Percentiles rank a stretch among this genome's conserved stretches.
Conservation (phyloP, 805 yeast genomes). For the Starmerella sp. region DNA sequence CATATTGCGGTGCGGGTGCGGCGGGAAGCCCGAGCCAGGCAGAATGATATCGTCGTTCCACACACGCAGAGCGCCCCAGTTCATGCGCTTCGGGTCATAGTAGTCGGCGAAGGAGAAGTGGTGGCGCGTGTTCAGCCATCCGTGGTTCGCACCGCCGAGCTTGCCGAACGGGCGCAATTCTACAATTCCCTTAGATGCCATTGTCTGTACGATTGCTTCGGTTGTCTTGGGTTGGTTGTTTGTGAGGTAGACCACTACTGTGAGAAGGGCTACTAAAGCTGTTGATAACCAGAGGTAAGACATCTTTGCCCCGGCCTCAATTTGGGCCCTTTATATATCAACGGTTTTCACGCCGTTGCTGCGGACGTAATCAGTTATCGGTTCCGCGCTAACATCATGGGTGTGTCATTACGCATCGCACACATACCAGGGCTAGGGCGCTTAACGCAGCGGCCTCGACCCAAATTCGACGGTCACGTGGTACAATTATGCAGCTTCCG, state of each 20-base stretch:
- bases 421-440: not conserved
- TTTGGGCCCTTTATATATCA: not conserved
- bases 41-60: slow-evolving; percentile 17
- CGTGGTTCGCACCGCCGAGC: slow-evolving; percentile 18
- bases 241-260: not conserved
- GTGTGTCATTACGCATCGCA: not conserved
- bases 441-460: not conserved
- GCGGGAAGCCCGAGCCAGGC: slow-evolving; percentile 17
- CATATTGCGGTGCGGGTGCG: slow-evolving; percentile 20
- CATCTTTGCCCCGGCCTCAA: not conserved
- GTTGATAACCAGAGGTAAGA: not conserved
- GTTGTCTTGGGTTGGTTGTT: not conserved
- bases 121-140: slow-evolving; percentile 18
- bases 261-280: not conserved
- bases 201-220: not conserved
- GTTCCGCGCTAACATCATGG: not conserved
- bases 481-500: not conserved
- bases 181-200: slow-evolving; percentile 6
- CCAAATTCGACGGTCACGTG: not conserved
- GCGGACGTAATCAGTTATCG: slow-evolving; percentile 3
- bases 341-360: not conserved
- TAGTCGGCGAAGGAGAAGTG: slow-evolving; percentile 19
- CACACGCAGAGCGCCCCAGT: slow-evolving; percentile 21
- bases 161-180: slow-evolving; percentile 13
- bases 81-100: slow-evolving; percentile 16